Base-by-base conservation (phyloP, 2,329 filamentous ascomycete genomes). In the Bimuria novae-zelandiae region DNA sequence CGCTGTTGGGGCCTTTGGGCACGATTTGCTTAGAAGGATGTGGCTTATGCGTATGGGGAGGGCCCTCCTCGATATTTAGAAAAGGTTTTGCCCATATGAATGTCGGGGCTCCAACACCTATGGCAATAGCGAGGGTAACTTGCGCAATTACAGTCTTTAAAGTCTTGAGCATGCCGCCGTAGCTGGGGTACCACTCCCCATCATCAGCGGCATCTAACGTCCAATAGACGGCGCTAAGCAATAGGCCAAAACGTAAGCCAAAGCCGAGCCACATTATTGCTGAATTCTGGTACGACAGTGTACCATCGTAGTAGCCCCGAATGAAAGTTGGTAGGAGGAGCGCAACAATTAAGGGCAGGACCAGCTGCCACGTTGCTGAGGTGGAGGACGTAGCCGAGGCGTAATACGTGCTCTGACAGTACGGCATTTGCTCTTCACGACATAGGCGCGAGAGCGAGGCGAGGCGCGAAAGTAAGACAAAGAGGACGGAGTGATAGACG, bases 361-460 rank as follows among this genome's bases (percentile, higher is more conserved):
- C 74, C 16, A 97, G 81, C 73, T 97, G 93, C 91, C 92, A 97
- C 1, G 87, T 83, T 1, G 93, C 90, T 2, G 93, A 97, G 1
- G 92, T 97, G 0, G 94, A 97, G 0, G 93, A 96, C 2, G 88
- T 90, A 8, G 88, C 84, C 0, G 93, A 97, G 4, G 92, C 89
- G 70, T 99, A 99, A 77, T 97, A 99, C 0, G 94, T 97, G 1
- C 93, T 96, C 49, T 84, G 86, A 79, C 94, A 99, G 76, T 89
- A 95, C 0, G 94, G 94, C 90, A 97, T 97, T 76, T 99, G 94
- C 76, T 99, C 94, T 73, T 99, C 94, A 52, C 94, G 88, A 71
- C 94, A 99, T 17, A 99, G 85, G 61, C 92, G 89, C 8, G 94
- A 97, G 61, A 93, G 86, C 1, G 92, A 96, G 0, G 92, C 89